phyloP scores from a whole-genome alignment of 768 basidiomycete genomes.

The Tulasnella calospora region DNA sequence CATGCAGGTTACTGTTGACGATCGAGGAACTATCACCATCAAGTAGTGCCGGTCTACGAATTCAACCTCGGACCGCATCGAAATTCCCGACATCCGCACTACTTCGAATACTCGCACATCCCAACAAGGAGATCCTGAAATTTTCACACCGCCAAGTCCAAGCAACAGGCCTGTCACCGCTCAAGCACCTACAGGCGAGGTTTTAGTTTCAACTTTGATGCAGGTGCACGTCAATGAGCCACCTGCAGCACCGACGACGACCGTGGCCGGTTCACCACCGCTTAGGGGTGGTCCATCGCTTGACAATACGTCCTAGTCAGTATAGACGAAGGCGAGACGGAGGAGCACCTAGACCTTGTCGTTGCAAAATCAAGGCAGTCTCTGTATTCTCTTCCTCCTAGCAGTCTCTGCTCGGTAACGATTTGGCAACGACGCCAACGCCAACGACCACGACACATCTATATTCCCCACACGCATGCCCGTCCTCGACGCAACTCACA shows the following conservation, averaged over 20 bases:
- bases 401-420: not conserved
- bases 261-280: not conserved
- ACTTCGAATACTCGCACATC: not conserved
- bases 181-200: not conserved
- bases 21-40: not conserved
- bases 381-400: not conserved
- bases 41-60: not conserved
- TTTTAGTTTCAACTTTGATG: slow-evolving; percentile 15
- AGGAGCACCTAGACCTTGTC: not conserved
- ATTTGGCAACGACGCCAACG: not conserved
- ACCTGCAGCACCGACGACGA: not conserved
- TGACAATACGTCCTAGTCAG: not conserved
- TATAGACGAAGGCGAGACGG: not conserved
- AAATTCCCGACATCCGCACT: not conserved
- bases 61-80: not conserved
- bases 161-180: not conserved
- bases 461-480: not conserved
- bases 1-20: too few relatives aligned
- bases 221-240: not conserved
- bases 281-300: not conserved
- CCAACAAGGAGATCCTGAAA: not conserved
- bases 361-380: not conserved
- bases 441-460: not conserved
- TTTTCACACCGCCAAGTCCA: not conserved
- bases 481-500: not conserved